Percentiles rank a stretch among this genome's conserved stretches.
phyloP scores from a whole-genome alignment of 441 rosid species.

The Pelargonium australe region DNA sequence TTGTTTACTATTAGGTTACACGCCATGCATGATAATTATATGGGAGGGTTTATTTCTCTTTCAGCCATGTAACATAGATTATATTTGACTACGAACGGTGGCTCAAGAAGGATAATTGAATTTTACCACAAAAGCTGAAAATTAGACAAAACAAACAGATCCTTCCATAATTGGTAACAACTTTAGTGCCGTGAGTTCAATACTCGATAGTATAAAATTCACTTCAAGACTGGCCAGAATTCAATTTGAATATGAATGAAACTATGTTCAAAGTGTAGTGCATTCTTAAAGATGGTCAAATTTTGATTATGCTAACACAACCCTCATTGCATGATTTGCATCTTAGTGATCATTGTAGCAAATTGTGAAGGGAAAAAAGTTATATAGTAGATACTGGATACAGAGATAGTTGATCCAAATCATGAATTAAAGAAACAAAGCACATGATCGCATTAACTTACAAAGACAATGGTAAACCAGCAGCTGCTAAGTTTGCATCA shows the following conservation, averaged over 20 bases:
- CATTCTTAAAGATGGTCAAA: neutral
- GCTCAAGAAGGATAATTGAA: neutral
- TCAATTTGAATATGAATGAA: too few species aligned
- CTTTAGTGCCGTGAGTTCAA: neutral
- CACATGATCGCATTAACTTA: slow-evolving; percentile 29
- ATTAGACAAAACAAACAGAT: neutral
- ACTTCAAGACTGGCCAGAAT: neutral
- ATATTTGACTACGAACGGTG: neutral
- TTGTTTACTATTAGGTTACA: neutral
- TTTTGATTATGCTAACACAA: neutral
- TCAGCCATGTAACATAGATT: neutral
- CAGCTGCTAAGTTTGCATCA: slow-evolving; percentile 89
- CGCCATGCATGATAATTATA: neutral
- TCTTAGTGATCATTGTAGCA: neutral
- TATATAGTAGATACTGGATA: neutral
- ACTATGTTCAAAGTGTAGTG: neutral
- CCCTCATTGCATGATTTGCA: neutral
- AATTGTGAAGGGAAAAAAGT: neutral
- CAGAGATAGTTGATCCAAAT: neutral
- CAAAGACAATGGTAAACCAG: slow-evolving; percentile 67
- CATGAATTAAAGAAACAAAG: neutral
- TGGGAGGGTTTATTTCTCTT: neutral
- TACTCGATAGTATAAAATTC: too few species aligned
- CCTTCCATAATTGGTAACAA: neutral
- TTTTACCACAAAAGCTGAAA: neutral